Percentiles rank a stretch among this genome's conserved stretches.
phyloP scores from a whole-genome alignment of 1,284 basidiomycete genomes.

The Rhizopogon parksii region DNA sequence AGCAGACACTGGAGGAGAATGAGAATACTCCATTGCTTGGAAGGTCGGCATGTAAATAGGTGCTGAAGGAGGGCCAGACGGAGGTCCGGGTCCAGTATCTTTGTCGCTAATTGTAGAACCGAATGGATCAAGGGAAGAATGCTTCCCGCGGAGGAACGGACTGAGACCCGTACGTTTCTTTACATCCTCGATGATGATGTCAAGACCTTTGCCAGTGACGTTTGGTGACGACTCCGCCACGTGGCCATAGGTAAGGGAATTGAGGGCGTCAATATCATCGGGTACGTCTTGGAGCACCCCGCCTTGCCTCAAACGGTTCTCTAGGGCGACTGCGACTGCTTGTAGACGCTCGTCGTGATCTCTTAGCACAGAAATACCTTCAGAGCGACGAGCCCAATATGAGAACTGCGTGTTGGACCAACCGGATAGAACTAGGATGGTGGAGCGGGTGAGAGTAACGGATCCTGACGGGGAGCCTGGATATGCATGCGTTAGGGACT shows the following conservation, averaged over 20 bases:
- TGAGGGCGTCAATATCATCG: constrained; percentile 14
- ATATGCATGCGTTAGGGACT: constrained; percentile 38
- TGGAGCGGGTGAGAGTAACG: constrained; percentile 41
- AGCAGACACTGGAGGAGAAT: constrained; percentile 27
- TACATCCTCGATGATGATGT: constrained; percentile 42
- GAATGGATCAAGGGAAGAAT: constrained; percentile 44
- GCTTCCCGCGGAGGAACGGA: constrained; percentile 44
- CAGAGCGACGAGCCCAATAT: constrained; percentile 43
- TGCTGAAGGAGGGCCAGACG: constrained; percentile 19
- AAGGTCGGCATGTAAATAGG: constrained; percentile 42
- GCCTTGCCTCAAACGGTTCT: constrained; percentile 34
- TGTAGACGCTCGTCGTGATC: constrained; percentile 34
- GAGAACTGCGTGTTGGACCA: constrained; percentile 50
- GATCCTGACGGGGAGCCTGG: constrained; percentile 33
- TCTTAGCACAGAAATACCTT: constrained; percentile 40
- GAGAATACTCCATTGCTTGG: constrained; percentile 39
- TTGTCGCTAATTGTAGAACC: constrained; percentile 34
- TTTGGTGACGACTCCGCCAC: constrained; percentile 23
- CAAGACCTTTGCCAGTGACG: constrained; percentile 43
- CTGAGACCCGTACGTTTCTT: constrained; percentile 42
- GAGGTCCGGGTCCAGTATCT: constrained; percentile 28
- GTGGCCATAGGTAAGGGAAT: constrained; percentile 14
- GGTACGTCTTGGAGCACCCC: constrained; percentile 26
- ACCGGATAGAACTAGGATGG: constrained; percentile 40
- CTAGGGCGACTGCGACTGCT: constrained; percentile 35